A percentile compares a stretch with the other conserved stretches of the same genome.
Conservation (phyloP, 208 protist genomes). For the Acanthamoeba culbertsoni region DNA sequence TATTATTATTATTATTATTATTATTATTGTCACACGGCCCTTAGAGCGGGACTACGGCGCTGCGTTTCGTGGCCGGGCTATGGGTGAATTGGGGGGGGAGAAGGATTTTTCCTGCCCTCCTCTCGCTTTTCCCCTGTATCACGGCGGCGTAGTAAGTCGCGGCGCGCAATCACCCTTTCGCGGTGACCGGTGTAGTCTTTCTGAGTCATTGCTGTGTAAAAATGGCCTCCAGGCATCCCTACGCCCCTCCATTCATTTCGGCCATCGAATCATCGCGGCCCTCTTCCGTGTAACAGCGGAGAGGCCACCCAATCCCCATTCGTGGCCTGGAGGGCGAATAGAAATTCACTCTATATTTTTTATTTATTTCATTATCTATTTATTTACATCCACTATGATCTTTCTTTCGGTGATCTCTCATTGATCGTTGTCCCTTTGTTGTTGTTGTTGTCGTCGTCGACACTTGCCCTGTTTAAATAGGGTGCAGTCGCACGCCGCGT, state of each 20-base stretch:
- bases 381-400: neutral
- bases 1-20: neutral
- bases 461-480: too few relatives aligned
- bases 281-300: neutral
- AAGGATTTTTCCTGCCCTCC: neutral
- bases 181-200: conserved; percentile 29
- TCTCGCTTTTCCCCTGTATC: neutral
- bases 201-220: conserved; percentile 50
- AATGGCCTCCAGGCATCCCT: conserved; percentile 33
- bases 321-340: neutral
- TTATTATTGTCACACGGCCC: neutral
- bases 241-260: neutral
- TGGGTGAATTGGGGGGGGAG: neutral
- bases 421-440: too few relatives aligned
- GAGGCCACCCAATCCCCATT: neutral
- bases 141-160: neutral
- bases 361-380: neutral
- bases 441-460: too few relatives aligned
- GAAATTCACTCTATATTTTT: neutral
- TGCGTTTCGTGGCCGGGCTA: too few relatives aligned
- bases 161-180: neutral
- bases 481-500: conserved; percentile 79
- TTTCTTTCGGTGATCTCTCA: neutral
- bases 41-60: conserved; percentile 22
- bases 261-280: neutral